Evolutionary conservation across 768 basidiomycete genomes (phyloP).

Genomic region (Termitomyces sp.): DNA sequence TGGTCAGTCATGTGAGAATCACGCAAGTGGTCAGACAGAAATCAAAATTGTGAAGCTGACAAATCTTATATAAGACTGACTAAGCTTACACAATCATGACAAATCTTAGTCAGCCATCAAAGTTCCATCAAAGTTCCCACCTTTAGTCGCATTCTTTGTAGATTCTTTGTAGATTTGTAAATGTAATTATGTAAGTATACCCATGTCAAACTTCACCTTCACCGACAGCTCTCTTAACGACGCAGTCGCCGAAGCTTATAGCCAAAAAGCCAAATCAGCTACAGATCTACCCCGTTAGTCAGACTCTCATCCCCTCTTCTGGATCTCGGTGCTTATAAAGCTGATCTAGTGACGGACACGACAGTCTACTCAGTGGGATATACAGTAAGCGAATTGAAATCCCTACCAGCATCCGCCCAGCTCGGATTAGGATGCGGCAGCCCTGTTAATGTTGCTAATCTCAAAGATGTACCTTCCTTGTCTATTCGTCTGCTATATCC

Average conservation of each 20-base stretch:
- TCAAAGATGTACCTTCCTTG: slow-evolving; percentile 34
- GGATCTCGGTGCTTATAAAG: not conserved
- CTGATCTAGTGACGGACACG: not conserved
- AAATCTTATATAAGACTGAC: too few species aligned
- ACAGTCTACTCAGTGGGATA: slow-evolving; percentile 46
- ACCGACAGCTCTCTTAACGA: not conserved
- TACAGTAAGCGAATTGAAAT: slow-evolving; percentile 32
- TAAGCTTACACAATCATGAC: too few species aligned
- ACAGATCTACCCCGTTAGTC: slow-evolving; percentile 11
- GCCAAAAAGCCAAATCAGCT: slow-evolving; percentile 9
- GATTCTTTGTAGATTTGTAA: too few species aligned
- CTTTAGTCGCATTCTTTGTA: too few species aligned
- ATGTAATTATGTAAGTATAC: not conserved
- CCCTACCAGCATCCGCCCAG: slow-evolving; percentile 37
- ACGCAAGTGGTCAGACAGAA: too few species aligned
- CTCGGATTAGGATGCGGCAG: slow-evolving; percentile 54
- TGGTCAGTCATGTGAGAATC: too few species aligned
- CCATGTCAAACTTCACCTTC: slow-evolving; percentile 1
- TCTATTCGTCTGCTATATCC: not conserved
- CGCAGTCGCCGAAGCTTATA: slow-evolving; percentile 6
- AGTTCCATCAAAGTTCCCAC: too few species aligned
- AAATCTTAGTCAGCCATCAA: too few species aligned
- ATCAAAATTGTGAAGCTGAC: too few species aligned
- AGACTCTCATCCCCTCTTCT: not conserved
- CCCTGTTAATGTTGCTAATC: slow-evolving; percentile 38